Conservation (phyloP, 331 rosid species). For the Cydonia oblonga region DNA sequence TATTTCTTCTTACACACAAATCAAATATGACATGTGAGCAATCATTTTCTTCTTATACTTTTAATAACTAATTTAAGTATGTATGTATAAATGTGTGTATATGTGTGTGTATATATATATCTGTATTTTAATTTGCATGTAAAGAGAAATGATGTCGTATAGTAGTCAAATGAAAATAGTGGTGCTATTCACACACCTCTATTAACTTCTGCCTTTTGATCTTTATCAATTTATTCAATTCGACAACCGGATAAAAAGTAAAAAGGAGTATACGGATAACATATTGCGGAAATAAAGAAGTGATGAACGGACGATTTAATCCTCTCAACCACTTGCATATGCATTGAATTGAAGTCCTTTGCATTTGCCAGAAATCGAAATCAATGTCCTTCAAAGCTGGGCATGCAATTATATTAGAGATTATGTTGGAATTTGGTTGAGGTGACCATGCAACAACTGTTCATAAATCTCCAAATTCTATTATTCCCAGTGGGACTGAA, state of each 20-base stretch:
- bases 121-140: not conserved
- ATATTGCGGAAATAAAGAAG: too few relatives aligned
- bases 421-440: not conserved
- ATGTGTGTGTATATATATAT: too few relatives aligned
- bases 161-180: not conserved
- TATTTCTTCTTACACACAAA: not conserved
- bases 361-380: not conserved
- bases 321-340: not conserved
- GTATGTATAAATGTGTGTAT: too few relatives aligned
- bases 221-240: too few relatives aligned
- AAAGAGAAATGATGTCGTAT: too few relatives aligned
- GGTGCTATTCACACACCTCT: too few relatives aligned
- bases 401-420: not conserved
- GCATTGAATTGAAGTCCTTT: not conserved
- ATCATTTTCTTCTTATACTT: not conserved
- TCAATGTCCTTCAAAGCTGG: not conserved
- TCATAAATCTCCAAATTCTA: not conserved
- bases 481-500: not conserved
- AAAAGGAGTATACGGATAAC: fast-evolving
- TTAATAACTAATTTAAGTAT: not conserved
- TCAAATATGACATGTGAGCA: not conserved
- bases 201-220: too few relatives aligned
- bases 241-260: too few relatives aligned
- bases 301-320: not conserved
- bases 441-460: not conserved